Base-by-base conservation (phyloP, 176 grass and related monocot genomes). In the Puccinellia tenuiflora region DNA sequence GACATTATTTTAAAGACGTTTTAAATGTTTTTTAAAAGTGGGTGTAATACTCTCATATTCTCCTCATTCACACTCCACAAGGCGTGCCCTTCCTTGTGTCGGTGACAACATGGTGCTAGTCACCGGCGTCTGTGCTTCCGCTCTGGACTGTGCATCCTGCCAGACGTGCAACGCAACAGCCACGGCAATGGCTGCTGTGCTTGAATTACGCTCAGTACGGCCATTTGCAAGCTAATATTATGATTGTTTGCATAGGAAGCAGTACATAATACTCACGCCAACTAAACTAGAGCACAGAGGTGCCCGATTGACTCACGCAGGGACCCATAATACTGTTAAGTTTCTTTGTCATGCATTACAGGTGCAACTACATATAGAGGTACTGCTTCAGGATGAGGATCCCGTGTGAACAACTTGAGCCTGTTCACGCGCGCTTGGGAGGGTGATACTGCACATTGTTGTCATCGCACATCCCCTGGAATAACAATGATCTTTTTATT, bases 361-460 rank as follows among this genome's bases (percentile, higher is more conserved):
- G 25, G 18, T 9, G 17, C 35, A 70, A 72, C 29, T 29, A 43
- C 26, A 46, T 56, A 48, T 40, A 37, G 34, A 10, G 24, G 35
- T 29, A 54, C 14, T 31, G 71, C 53, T 73, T 54, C 78, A 56
- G 72, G 28, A 67, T 3, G 46, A 17, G 6, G 18, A 54, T 22
- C 0, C 34, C 18, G 13, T 30, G 17, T 46, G 35, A 46, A 12
- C 40, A 15, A 14, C 16, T 4, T 3, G 6, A 53, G 13, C 29
- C 57, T 65, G 43, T 21, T 93, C 84, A 98, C 1, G 64, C 43
- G 29, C 96, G 87, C 91, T 91, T 99, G 11, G 93, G 93, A 42
- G 93, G 87, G 2, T 93, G 84, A 83, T 99, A 99, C 33, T 92
- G 87, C 47, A 93, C 93, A 1, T 93, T 91, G 89, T 96, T 90